A percentile compares a stretch with the other conserved stretches of the same genome.
Conservation (phyloP, 805 yeast genomes). For the Cyberlindnera maclurae region DNA sequence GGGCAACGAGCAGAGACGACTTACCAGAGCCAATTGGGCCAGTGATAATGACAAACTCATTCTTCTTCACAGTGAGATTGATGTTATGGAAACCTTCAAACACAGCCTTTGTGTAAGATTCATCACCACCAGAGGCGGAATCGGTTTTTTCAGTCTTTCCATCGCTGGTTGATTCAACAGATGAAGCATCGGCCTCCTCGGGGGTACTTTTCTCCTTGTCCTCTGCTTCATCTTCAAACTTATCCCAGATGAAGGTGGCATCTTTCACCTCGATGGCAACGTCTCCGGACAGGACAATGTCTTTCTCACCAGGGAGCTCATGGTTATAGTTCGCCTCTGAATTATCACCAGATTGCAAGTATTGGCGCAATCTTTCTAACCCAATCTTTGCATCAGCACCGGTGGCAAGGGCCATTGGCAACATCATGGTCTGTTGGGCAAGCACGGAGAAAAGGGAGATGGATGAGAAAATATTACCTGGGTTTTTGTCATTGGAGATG, state of each 20-base stretch:
- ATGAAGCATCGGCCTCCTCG: slow-evolving; percentile 11
- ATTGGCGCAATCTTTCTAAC: slow-evolving; percentile 47
- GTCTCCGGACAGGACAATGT: slow-evolving; percentile 18
- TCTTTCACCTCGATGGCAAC: slow-evolving; percentile 42
- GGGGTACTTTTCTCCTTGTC: slow-evolving; percentile 7
- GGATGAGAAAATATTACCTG: slow-evolving; percentile 66
- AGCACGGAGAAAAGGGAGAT: slow-evolving; percentile 59
- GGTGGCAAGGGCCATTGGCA: slow-evolving; percentile 65
- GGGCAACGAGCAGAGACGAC: slow-evolving; percentile 57
- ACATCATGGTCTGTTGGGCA: slow-evolving; percentile 54
- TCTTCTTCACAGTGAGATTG: slow-evolving; percentile 2
- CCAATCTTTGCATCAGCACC: slow-evolving; percentile 64
- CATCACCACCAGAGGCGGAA: slow-evolving; percentile 10
- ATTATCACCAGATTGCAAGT: slow-evolving; percentile 42
- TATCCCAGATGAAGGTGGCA: slow-evolving; percentile 67
- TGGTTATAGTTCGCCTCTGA: slow-evolving; percentile 35
- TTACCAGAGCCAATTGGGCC: slow-evolving; percentile 79
- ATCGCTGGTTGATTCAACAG: background rate
- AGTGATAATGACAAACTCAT: slow-evolving; percentile 66
- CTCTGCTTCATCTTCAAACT: slow-evolving; percentile 34
- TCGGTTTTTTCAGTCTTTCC: slow-evolving; percentile 7
- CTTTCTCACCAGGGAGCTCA: slow-evolving; percentile 26
- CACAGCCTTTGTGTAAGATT: slow-evolving; percentile 2
- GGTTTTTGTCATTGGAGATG: slow-evolving; percentile 31
- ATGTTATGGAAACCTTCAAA: slow-evolving; percentile 14